phyloP scores from a whole-genome alignment of 2,329 filamentous ascomycete genomes.

The Fusarium sp. region DNA sequence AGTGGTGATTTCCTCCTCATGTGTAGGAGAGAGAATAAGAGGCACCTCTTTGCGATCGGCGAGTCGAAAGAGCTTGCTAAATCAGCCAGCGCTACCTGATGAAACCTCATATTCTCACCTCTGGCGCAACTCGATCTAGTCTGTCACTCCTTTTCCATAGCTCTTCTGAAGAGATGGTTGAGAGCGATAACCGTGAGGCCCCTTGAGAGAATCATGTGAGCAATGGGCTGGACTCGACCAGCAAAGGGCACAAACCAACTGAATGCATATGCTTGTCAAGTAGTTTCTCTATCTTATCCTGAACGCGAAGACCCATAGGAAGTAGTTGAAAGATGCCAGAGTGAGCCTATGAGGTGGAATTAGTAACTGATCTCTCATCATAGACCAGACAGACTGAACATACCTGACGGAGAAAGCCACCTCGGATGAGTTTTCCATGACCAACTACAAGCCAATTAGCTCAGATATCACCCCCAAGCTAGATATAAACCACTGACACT shows the following conservation, averaged over 20 bases:
- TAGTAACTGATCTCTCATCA: constrained; percentile 3
- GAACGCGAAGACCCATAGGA: constrained; percentile 86
- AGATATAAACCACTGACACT: constrained; percentile 54
- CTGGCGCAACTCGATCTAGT: constrained; percentile 76
- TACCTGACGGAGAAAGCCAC: constrained; percentile 80
- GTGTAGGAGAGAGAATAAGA: constrained; percentile 88
- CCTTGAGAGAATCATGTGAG: constrained; percentile 56
- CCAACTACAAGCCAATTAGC: constrained; percentile 60
- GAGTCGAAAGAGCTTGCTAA: constrained; percentile 78
- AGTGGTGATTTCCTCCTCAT: constrained; percentile 94
- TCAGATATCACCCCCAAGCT: background rate
- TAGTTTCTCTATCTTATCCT: constrained; percentile 85
- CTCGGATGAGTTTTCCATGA: constrained; percentile 75
- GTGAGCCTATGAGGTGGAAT: constrained; percentile 69
- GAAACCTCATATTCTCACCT: constrained; percentile 62
- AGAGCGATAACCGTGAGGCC: constrained; percentile 84
- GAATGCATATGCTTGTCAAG: constrained; percentile 91
- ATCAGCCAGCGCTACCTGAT: constrained; percentile 36
- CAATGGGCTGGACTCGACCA: background rate
- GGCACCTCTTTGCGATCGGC: constrained; percentile 80
- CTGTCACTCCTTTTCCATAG: constrained; percentile 89
- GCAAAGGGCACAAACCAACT: constrained; percentile 63
- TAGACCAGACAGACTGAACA: constrained; percentile 31
- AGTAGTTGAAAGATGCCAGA: constrained; percentile 93
- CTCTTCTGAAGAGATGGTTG: constrained; percentile 85